Conservation (phyloP, 2,329 filamentous ascomycete species). For the Fusarium sp. region DNA sequence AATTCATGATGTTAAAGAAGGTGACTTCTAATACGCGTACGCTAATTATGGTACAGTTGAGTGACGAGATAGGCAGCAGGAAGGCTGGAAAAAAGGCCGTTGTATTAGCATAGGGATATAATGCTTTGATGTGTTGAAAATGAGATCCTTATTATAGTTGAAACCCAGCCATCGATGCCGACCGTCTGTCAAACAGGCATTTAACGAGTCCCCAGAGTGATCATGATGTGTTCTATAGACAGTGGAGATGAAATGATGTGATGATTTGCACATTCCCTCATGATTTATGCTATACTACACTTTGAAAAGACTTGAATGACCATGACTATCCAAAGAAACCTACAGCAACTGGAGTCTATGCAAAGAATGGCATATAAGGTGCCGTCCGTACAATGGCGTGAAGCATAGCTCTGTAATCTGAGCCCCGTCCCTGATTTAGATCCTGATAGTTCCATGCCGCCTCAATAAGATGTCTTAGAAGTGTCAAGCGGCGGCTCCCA, state of each 20-base stretch:
- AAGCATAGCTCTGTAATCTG: background rate
- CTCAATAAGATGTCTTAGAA: background rate
- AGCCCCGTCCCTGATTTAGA: background rate
- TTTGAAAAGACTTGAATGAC: background rate
- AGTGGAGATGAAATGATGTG: no score
- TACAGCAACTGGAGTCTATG: background rate
- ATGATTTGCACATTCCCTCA: background rate
- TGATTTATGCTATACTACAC: background rate
- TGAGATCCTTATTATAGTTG: no score
- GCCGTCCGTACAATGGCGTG: background rate
- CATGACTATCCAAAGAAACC: background rate
- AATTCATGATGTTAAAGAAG: no score
- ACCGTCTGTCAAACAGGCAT: no score
- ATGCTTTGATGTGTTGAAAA: no score
- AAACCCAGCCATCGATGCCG: no score
- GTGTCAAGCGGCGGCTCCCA: background rate
- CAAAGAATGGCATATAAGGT: background rate
- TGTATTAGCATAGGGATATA: no score
- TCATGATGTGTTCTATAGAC: background rate
- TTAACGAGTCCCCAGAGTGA: no score
- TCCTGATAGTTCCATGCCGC: background rate
- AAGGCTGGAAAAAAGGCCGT: no score
- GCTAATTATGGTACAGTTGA: no score
- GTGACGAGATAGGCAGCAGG: no score
- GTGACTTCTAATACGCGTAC: no score